Conservation (phyloP, 495 filamentous ascomycete genomes). For the Neurospora sp. region DNA sequence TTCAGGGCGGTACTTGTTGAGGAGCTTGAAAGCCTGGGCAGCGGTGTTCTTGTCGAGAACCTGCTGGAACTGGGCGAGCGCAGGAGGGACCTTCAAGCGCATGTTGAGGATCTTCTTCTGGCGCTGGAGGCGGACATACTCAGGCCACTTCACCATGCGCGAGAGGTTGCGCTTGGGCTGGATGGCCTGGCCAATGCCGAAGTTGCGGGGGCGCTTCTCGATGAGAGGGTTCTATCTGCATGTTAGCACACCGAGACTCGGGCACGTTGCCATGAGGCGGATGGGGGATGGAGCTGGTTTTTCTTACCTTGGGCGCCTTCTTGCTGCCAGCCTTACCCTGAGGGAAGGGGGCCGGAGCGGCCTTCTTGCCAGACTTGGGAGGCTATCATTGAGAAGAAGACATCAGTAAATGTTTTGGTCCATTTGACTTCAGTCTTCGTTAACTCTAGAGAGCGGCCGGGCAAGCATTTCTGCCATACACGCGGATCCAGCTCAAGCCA, state of each 20-base stretch:
- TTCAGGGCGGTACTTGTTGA: constrained; percentile 99
- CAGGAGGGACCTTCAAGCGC: constrained; percentile 96
- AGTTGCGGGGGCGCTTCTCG: constrained; percentile 96
- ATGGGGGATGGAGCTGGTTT: background rate
- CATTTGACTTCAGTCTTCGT: constrained; percentile 68
- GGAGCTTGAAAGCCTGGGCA: constrained; percentile 91
- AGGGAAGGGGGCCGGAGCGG: constrained; percentile 92
- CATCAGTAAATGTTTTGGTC: constrained; percentile 75
- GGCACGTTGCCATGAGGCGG: background rate
- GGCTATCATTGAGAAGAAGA: constrained; percentile 99
- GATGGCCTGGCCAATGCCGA: constrained; percentile 97
- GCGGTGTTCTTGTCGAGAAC: constrained; percentile 98
- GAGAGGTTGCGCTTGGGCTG: constrained; percentile 95
- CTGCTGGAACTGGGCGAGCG: constrained; percentile 95
- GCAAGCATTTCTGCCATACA: constrained; percentile 47
- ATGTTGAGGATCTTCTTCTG: constrained; percentile 99
- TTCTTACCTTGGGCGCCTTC: constrained; percentile 88
- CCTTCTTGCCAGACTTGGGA: constrained; percentile 92
- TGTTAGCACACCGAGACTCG: constrained; percentile 22
- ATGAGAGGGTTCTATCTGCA: constrained; percentile 86
- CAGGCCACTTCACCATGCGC: constrained; percentile 99
- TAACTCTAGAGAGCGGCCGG: constrained; percentile 81
- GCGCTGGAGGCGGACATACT: constrained; percentile 97
- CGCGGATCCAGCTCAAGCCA: constrained; percentile 63
- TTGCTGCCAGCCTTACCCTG: constrained; percentile 86